Percentiles rank a stretch among this genome's conserved stretches.
Evolutionary conservation across 768 basidiomycete genomes (phyloP).

Genomic region (Lepiota brunneoincarnata): DNA sequence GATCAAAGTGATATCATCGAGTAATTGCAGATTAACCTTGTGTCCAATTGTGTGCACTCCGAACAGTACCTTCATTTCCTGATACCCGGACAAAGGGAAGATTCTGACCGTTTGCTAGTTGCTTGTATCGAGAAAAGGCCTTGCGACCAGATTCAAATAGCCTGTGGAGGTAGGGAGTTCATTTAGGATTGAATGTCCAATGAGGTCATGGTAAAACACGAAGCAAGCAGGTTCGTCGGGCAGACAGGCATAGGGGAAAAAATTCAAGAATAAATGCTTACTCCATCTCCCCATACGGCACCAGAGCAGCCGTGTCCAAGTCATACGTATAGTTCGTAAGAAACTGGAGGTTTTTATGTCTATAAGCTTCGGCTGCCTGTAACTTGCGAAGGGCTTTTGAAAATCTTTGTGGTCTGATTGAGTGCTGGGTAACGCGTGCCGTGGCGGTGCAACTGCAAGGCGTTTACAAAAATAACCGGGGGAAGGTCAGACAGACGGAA

Average conservation of each 20-base stretch:
- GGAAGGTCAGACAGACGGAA: not conserved
- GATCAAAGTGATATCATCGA: not conserved
- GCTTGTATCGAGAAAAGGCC: conserved; percentile 52
- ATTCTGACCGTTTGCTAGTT: conserved; percentile 39
- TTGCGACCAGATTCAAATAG: conserved; percentile 45
- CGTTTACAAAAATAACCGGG: not conserved
- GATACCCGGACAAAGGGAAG: conserved; percentile 51
- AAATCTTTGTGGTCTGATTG: conserved; percentile 40
- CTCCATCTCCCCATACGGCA: conserved; percentile 67
- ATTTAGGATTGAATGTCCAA: not conserved
- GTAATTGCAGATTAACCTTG: conserved; percentile 36
- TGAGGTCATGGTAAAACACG: not conserved
- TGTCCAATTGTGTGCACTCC: conserved; percentile 73
- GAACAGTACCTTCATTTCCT: conserved; percentile 55
- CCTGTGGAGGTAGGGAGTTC: conserved; percentile 18
- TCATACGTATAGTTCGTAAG: conserved; percentile 55
- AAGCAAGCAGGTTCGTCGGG: not conserved
- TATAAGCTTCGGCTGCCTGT: conserved; percentile 40
- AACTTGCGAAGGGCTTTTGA: conserved; percentile 52
- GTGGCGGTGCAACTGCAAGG: conserved; percentile 69
- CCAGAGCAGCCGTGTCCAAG: conserved; percentile 54
- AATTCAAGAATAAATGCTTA: conserved; percentile 26
- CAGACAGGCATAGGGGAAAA: not conserved
- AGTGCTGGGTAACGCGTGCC: conserved; percentile 75
- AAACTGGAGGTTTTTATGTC: conserved; percentile 51